phyloP scores from a whole-genome alignment of 1,284 basidiomycete species.

The Schizopora paradoxa region DNA sequence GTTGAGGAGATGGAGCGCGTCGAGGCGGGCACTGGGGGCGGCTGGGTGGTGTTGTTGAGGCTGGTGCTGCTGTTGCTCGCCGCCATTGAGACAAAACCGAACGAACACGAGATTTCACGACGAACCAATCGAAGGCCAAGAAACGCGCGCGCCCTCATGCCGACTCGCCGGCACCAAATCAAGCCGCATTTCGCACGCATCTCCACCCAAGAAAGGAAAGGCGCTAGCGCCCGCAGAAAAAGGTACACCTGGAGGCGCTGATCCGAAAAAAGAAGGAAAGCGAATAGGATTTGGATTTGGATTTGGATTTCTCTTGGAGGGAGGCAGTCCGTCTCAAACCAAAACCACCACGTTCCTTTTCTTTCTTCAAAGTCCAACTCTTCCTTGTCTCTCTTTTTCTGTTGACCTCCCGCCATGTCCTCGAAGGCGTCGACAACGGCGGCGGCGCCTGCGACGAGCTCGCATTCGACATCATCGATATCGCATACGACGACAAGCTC shows the following conservation, averaged over 20 bases:
- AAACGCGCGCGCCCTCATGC: neutral
- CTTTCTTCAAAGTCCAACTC: neutral
- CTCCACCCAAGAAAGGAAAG: no score
- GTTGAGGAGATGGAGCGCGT: slow-evolving; percentile 20
- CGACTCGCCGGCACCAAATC: neutral
- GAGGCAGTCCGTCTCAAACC: neutral
- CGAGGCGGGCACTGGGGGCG: slow-evolving; percentile 21
- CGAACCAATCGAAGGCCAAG: slow-evolving; percentile 2
- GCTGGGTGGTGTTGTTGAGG: slow-evolving; percentile 8
- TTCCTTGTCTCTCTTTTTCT: neutral
- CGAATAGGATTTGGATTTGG: no score
- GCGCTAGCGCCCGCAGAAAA: no score
- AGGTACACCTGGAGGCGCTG: no score
- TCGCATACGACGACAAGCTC: neutral
- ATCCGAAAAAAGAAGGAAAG: no score
- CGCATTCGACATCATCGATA: no score
- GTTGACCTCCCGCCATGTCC: neutral
- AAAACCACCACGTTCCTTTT: slow-evolving; percentile 1
- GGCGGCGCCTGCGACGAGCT: no score
- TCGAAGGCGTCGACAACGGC: no score
- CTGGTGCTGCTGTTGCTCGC: neutral
- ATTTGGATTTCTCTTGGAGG: no score
- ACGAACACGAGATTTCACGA: neutral
- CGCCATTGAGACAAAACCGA: neutral
- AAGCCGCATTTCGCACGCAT: no score